These are phyloP conservation scores for Stephania cephalantha DNA, from an alignment of 164 flowering plant species.

Conservation along the genomic window DNA sequence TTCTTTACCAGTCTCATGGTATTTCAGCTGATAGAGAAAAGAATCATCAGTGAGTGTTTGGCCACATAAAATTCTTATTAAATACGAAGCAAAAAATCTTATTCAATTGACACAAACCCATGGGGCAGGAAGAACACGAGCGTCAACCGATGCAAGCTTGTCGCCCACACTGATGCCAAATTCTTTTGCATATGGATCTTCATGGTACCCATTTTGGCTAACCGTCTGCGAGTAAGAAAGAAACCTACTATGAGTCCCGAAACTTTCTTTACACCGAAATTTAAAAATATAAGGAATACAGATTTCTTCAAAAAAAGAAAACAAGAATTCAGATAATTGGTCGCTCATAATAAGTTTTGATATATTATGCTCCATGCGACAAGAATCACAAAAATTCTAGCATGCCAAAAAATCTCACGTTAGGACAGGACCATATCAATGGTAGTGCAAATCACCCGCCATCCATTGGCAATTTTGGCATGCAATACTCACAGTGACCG, in stretches of 20 bases:
- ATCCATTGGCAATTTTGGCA: too few species aligned
- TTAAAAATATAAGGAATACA: not conserved
- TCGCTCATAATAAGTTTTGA: not conserved
- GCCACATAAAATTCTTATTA: not conserved
- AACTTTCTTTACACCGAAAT: not conserved
- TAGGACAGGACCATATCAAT: too few species aligned
- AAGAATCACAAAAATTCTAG: too few species aligned
- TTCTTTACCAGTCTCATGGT: constrained; percentile 59
- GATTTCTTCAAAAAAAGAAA: not conserved
- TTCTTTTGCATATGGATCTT: constrained; percentile 56
- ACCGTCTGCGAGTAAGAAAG: constrained; percentile 36
- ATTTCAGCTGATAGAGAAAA: constrained; percentile 38
- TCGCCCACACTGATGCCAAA: constrained; percentile 49
- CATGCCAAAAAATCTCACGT: too few species aligned
- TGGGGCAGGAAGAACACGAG: constrained; percentile 70
- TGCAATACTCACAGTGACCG: not conserved
- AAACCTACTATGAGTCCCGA: not conserved
- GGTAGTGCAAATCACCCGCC: too few species aligned
- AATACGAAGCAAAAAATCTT: not conserved
- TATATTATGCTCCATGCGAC: too few species aligned
- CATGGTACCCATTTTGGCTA: constrained; percentile 40
- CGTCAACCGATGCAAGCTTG: constrained; percentile 52
- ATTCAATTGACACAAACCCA: constrained; percentile 33
- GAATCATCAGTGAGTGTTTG: not conserved
- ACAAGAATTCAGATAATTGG: not conserved